Percentiles rank a stretch among this genome's conserved stretches.
Conservation (phyloP, 176 grass and related monocot species). For the Bromus sterilis region DNA sequence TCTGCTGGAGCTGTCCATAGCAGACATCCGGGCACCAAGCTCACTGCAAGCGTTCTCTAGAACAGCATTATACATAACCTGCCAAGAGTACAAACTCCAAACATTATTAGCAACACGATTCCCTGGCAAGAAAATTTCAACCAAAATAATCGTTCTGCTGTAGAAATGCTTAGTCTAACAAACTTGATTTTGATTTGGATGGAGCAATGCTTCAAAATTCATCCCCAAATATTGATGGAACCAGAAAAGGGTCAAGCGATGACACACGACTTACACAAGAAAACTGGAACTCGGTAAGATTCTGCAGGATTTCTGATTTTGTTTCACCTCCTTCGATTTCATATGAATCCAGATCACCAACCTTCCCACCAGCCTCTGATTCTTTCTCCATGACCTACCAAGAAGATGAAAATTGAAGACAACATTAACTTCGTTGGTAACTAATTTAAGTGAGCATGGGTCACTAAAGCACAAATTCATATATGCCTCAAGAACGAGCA, state of each 20-base stretch:
- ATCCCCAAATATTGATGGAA: not conserved
- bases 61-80: conserved; percentile 78
- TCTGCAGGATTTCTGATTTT: conserved; percentile 94
- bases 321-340: conserved; percentile 97
- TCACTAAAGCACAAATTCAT: not conserved
- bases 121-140: not conserved
- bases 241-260: not conserved
- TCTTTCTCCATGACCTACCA: conserved; percentile 65
- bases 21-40: conserved; percentile 88
- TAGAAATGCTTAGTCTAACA: not conserved
- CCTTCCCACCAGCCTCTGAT: conserved; percentile 73
- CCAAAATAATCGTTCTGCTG: not conserved
- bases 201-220: not conserved
- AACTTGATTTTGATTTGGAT: not conserved
- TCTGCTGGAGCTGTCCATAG: conserved; percentile 96
- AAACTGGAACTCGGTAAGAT: conserved; percentile 91
- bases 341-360: conserved; percentile 69
- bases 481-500: not conserved
- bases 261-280: conserved; percentile 67
- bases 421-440: not conserved
- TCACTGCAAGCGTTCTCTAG: conserved; percentile 97
- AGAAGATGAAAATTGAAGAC: not conserved
- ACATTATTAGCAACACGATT: not conserved
- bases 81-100: conserved; percentile 12
- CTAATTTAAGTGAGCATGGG: not conserved